Conservation (phyloP, 768 basidiomycete species). For the Termitomyces sp. region DNA sequence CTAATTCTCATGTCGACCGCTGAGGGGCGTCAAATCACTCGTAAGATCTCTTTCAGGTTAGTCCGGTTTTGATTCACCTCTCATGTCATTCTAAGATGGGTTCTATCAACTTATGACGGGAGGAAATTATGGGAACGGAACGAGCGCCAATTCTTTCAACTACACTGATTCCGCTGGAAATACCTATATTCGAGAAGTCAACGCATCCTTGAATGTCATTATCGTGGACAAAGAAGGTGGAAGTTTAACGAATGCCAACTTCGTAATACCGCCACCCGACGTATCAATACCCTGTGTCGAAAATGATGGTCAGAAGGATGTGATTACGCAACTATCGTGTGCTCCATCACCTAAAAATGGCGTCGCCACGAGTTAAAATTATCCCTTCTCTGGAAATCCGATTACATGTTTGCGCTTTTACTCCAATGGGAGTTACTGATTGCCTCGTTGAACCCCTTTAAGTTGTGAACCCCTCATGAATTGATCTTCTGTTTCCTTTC, state of each 20-base stretch:
- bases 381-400: background rate
- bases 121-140: constrained; percentile 61
- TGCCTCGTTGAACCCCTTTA: constrained; percentile 1
- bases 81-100: constrained; percentile 17
- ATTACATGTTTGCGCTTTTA: background rate
- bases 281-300: background rate
- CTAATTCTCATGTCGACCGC: constrained; percentile 56
- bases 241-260: constrained; percentile 18
- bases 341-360: background rate
- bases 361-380: background rate
- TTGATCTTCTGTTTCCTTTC: background rate
- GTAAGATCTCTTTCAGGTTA: constrained; percentile 26
- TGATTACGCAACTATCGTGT: background rate
- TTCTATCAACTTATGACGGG: constrained; percentile 18
- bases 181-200: constrained; percentile 55
- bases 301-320: background rate
- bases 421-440: background rate
- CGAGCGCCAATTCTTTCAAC: constrained; percentile 59
- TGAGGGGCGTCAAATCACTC: constrained; percentile 49
- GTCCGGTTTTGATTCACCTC: constrained; percentile 35
- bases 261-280: background rate
- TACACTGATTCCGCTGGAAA: constrained; percentile 57
- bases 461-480: background rate
- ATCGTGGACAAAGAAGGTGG: constrained; percentile 54
- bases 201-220: constrained; percentile 57